A percentile compares a stretch with the other conserved stretches of the same genome.
These are phyloP conservation scores for Diaporthe velutina DNA, from an alignment of 2,329 filamentous ascomycete species.

Conservation along the genomic window DNA sequence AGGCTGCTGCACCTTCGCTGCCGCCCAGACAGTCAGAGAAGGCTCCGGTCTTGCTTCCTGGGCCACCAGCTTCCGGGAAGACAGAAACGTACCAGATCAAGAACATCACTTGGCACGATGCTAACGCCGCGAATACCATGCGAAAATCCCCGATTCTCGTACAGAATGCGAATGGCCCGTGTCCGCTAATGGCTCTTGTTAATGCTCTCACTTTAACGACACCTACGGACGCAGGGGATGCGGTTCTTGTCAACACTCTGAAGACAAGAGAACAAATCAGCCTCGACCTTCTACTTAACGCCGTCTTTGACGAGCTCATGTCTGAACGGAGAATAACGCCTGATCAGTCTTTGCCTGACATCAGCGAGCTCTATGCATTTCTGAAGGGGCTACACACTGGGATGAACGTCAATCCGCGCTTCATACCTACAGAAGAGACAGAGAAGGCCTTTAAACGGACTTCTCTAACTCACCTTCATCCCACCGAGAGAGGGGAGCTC, in stretches of 20 bases:
- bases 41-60: constrained; percentile 51
- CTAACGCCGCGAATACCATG: constrained; percentile 68
- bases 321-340: constrained; percentile 76
- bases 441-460: constrained; percentile 63
- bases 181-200: constrained; percentile 90
- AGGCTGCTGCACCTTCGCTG: constrained; percentile 41
- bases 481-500: constrained; percentile 60
- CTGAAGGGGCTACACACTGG: constrained; percentile 91
- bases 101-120: constrained; percentile 87
- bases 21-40: constrained; percentile 38
- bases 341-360: constrained; percentile 81
- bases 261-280: constrained; percentile 88
- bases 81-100: constrained; percentile 93
- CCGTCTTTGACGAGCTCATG: constrained; percentile 93
- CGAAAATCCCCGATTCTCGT: constrained; percentile 88
- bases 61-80: constrained; percentile 59
- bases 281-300: constrained; percentile 85
- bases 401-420: constrained; percentile 97
- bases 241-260: constrained; percentile 83
- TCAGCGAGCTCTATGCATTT: constrained; percentile 89
- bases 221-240: constrained; percentile 70
- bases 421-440: constrained; percentile 71
- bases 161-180: constrained; percentile 95
- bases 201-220: constrained; percentile 92
- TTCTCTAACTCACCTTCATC: constrained; percentile 65